phyloP scores from a whole-genome alignment of 306 rosid genomes.

The Alnus rubra region DNA sequence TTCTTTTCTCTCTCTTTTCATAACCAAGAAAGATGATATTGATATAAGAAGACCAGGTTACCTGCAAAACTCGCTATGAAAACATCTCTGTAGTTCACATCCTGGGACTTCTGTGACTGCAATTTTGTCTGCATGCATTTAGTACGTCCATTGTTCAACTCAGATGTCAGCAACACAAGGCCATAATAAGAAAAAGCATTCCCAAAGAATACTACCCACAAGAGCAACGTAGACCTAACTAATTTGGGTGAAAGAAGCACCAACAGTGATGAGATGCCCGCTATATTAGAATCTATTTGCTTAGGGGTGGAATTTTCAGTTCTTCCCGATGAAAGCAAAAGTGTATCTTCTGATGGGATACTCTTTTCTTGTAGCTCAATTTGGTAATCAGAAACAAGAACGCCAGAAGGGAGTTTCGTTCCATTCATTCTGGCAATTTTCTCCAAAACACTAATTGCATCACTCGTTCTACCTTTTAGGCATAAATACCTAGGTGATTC shows the following conservation, averaged over 20 bases:
- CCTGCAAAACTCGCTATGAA: slow-evolving; percentile 96
- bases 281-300: slow-evolving; percentile 39
- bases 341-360: slow-evolving; percentile 52
- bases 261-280: slow-evolving; percentile 56
- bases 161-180: slow-evolving; percentile 91
- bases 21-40: slow-evolving; percentile 12
- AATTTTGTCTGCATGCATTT: slow-evolving; percentile 47
- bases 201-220: slow-evolving; percentile 91
- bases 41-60: slow-evolving; percentile 33
- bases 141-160: slow-evolving; percentile 56
- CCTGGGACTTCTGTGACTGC: slow-evolving; percentile 48
- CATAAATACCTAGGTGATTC: slow-evolving; percentile 94
- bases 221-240: slow-evolving; percentile 75
- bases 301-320: slow-evolving; percentile 34
- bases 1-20: not conserved
- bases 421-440: slow-evolving; percentile 80
- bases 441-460: slow-evolving; percentile 78
- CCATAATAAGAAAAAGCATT: slow-evolving; percentile 96
- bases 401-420: slow-evolving; percentile 66
- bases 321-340: slow-evolving; percentile 49
- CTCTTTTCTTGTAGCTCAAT: slow-evolving; percentile 45
- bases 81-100: slow-evolving; percentile 58
- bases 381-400: slow-evolving; percentile 68
- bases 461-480: slow-evolving; percentile 64
- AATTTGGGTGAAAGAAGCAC: slow-evolving; percentile 77